Conservation (phyloP, 116 monocot genomes). For the Iris pallida region DNA sequence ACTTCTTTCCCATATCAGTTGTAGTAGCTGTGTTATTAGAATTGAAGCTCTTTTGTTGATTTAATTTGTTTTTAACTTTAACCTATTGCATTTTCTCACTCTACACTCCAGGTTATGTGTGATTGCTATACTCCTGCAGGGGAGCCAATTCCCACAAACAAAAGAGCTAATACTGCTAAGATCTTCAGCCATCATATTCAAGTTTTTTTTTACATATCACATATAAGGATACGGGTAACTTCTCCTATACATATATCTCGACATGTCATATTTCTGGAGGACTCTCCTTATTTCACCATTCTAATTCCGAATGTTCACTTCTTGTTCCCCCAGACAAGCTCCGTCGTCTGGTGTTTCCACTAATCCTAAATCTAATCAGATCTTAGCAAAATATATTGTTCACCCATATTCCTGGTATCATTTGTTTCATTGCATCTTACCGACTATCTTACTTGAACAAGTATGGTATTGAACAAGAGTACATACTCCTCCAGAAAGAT, state of each 20-base stretch:
- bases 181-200: constrained; percentile 52
- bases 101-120: constrained; percentile 63
- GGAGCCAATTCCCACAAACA: constrained; percentile 87
- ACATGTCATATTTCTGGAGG: no score
- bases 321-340: no score
- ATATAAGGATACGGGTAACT: no score
- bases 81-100: not conserved
- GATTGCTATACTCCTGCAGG: constrained; percentile 87
- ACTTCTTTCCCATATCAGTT: no score
- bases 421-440: not conserved
- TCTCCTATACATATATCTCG: no score
- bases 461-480: constrained; percentile 93
- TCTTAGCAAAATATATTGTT: not conserved
- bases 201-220: not conserved
- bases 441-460: constrained; percentile 15
- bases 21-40: no score
- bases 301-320: no score
- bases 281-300: no score
- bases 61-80: not conserved
- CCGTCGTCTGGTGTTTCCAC: no score
- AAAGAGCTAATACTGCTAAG: constrained; percentile 67
- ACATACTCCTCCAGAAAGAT: constrained; percentile 90
- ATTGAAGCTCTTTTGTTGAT: not conserved
- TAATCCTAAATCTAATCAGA: not conserved
- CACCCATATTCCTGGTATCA: not conserved